Evolutionary conservation across 192 early-diverging fungal genomes (phyloP), one percentile per base, ranked within the genome.

Genomic region (Chytriomyces hyalinus): DNA sequence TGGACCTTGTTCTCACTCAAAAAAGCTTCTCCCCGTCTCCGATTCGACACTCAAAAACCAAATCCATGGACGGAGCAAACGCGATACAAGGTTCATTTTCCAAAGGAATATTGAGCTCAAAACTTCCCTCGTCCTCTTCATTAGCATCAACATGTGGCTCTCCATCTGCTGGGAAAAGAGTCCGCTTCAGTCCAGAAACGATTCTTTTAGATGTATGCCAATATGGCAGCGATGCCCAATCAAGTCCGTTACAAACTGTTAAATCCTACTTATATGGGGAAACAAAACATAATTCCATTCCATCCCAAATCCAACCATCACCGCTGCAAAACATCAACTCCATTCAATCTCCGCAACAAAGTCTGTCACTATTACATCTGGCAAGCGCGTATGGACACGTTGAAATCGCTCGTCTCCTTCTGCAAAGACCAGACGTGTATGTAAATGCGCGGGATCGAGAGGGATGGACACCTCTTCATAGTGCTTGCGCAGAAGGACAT

Each of bases 381-480:
- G 81, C 83, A 0, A 87, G 88, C 57, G 82, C 86, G 22, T 82
- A 91, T 80, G 90, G 90, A 65, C 74, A 84, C 24, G 69, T 69
- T 11, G 80, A 77, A 24, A 83, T 82, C 49, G 69, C 83, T 9
- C 26, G 71, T 63, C 49, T 80, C 50, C 75, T 86, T 70, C 61
- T 88, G 43, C 46, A 76, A 49, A 20, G 70, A 46, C 57, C 60
- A 4, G 53, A 68, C 51, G 60, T 80, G n/a, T 36, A 36, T 22
- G 83, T 90, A 10, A 86, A 87, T 62, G 70, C 79, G 50, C 73
- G 70, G 4, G 86, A 89, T 78, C 62, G 60, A 51, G 84, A 86
- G 83, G 90, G 90, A 8, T 92, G 90, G 90, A 90, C 91, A 4
- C 90, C 91, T 2, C 79, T 92, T 70, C 91, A 92, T 65, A 91